phyloP scores from a whole-genome alignment of 2,329 filamentous ascomycete species.

The Xylaria sp. region DNA sequence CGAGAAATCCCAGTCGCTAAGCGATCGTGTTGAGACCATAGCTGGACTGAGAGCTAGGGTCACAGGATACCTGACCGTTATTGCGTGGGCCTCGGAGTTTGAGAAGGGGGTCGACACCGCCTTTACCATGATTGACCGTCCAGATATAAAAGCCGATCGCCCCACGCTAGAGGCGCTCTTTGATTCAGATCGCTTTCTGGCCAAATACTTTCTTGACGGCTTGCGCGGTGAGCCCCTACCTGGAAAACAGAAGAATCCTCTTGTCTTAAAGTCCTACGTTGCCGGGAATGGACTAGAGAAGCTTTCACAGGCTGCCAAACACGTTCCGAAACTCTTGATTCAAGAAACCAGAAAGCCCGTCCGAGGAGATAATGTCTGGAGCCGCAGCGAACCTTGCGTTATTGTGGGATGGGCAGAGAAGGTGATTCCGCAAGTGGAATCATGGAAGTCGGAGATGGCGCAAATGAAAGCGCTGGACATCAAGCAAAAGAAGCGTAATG shows the following conservation, averaged over 20 bases:
- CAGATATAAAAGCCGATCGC: constrained; percentile 13
- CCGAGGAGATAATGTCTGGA: neutral
- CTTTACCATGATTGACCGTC: constrained; percentile 27
- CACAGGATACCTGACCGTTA: constrained; percentile 16
- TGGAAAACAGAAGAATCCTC: constrained; percentile 10
- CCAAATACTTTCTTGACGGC: constrained; percentile 32
- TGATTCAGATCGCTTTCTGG: constrained; percentile 26
- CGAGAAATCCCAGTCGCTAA: neutral
- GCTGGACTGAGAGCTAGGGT: constrained; percentile 17
- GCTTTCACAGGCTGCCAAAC: constrained; percentile 11
- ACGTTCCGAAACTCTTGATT: constrained; percentile 13
- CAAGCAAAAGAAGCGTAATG: constrained; percentile 8
- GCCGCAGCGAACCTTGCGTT: neutral
- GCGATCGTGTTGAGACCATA: constrained; percentile 16
- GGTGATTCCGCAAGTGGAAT: constrained; percentile 7
- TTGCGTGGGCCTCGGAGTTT: constrained; percentile 26
- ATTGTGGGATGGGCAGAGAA: constrained; percentile 29
- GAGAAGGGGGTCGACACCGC: constrained; percentile 21
- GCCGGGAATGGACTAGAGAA: neutral
- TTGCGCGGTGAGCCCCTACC: constrained; percentile 15
- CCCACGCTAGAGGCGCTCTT: constrained; percentile 26
- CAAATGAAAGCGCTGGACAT: constrained; percentile 4
- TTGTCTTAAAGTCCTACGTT: constrained; percentile 1
- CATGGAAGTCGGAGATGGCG: constrained; percentile 9
- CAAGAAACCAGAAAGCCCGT: neutral